Percentiles rank a stretch among this genome's conserved stretches.
phyloP scores from a whole-genome alignment of 1,284 basidiomycete genomes.

The Cutaneotrichosporon cyanovorans region DNA sequence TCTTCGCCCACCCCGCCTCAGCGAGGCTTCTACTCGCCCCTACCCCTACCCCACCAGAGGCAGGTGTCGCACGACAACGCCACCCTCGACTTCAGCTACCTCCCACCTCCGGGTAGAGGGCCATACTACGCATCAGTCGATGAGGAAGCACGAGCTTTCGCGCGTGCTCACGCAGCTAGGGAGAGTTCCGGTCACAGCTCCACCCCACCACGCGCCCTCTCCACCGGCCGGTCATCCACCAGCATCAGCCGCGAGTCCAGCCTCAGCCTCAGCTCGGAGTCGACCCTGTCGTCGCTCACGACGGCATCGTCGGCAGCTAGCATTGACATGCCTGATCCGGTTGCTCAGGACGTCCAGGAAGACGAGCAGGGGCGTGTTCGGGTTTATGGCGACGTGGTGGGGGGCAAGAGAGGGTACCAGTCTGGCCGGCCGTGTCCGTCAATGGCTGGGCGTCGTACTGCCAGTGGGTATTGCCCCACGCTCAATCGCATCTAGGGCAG shows the following conservation, averaged over 20 bases:
- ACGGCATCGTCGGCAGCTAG: slow-evolving; percentile 8
- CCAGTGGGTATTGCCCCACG: too few species aligned
- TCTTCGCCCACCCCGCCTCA: too few species aligned
- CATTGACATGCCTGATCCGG: slow-evolving; percentile 14
- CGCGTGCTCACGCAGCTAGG: too few species aligned
- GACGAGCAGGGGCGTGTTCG: background rate
- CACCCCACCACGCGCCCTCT: background rate
- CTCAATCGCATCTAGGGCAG: too few species aligned
- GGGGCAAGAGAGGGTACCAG: background rate
- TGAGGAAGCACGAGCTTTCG: too few species aligned
- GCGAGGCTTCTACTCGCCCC: too few species aligned
- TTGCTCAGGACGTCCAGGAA: slow-evolving; percentile 6
- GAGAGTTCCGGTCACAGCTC: background rate
- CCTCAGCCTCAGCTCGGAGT: slow-evolving; percentile 3
- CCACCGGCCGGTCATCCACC: slow-evolving; percentile 3
- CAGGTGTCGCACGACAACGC: too few species aligned
- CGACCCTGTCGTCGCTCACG: slow-evolving; percentile 6
- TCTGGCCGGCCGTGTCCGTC: too few species aligned
- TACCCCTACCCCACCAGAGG: too few species aligned
- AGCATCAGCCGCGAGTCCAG: slow-evolving; percentile 6
- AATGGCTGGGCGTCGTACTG: too few species aligned
- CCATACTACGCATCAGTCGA: background rate
- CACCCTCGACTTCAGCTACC: too few species aligned
- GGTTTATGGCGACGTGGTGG: background rate
- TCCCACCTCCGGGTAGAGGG: too few species aligned